Percentiles rank a stretch among this genome's conserved stretches.
phyloP scores from a whole-genome alignment of 208 protist genomes.

The Entamoeba invadens region DNA sequence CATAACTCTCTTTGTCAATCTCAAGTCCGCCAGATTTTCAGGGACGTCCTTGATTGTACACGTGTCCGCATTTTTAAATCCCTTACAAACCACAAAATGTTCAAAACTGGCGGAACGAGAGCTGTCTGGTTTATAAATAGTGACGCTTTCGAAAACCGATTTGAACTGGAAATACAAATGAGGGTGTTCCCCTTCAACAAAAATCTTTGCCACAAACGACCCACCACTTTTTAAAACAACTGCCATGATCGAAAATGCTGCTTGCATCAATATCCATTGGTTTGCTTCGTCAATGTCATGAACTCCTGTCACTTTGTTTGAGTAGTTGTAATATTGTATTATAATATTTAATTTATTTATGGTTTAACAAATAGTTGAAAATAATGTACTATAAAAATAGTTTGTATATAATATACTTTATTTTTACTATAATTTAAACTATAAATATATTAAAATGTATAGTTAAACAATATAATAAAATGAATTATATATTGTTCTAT shows the following conservation, averaged over 20 bases:
- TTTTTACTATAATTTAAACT: too few species aligned
- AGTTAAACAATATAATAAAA: too few species aligned
- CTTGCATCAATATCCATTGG: constrained; percentile 21
- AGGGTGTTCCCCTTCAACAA: neutral
- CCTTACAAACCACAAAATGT: neutral
- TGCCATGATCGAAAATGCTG: constrained; percentile 71
- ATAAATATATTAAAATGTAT: too few species aligned
- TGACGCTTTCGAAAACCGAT: neutral
- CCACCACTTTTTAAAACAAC: constrained; percentile 69
- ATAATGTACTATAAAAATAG: too few species aligned
- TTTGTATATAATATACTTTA: too few species aligned
- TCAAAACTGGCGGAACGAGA: neutral
- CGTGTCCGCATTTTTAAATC: neutral
- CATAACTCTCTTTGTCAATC: neutral
- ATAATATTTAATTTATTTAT: too few species aligned
- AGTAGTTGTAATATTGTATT: too few species aligned
- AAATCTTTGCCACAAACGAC: constrained; percentile 55
- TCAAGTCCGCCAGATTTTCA: neutral
- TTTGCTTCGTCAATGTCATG: constrained; percentile 35
- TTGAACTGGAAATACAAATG: neutral
- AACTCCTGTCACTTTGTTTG: constrained; percentile 37
- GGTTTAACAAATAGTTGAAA: too few species aligned
- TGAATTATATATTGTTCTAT: too few species aligned
- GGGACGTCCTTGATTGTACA: neutral
- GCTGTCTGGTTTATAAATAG: neutral